Evolutionary conservation across 225 moss, liverwort and hornwort genomes (phyloP).

Genomic region (Physcomitrium patens): DNA sequence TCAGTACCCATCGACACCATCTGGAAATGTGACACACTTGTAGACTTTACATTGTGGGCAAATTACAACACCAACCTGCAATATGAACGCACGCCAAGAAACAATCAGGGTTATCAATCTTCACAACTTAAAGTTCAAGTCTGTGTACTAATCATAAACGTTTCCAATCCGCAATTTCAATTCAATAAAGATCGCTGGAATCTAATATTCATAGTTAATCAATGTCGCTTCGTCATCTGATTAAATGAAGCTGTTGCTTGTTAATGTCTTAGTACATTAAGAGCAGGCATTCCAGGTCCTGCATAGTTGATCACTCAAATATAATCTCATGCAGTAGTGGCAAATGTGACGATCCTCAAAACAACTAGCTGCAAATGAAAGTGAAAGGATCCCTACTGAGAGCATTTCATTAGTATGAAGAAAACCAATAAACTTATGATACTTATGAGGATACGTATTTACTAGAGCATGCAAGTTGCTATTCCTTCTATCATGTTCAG

Average conservation of each 20-base stretch:
- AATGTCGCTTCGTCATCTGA: neutral
- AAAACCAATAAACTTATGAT: neutral
- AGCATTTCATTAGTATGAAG: neutral
- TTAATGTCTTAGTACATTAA: neutral
- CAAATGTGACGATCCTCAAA: neutral
- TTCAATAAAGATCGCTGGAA: neutral
- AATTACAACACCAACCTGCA: conserved; percentile 60
- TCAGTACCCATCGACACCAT: conserved; percentile 47
- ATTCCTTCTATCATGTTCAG: conserved; percentile 14
- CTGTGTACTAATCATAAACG: conserved; percentile 4
- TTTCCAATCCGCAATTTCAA: conserved; percentile 6
- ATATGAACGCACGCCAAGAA: conserved; percentile 11
- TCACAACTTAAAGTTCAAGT: conserved; percentile 10
- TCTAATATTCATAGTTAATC: neutral
- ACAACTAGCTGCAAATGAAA: conserved; percentile 8
- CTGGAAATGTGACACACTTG: conserved; percentile 56
- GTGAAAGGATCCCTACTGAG: conserved; percentile 15
- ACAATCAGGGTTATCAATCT: conserved; percentile 1
- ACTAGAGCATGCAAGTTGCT: neutral
- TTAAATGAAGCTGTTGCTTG: conserved; percentile 13
- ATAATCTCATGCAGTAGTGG: conserved; percentile 9
- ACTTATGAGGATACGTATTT: neutral
- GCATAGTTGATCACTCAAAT: neutral
- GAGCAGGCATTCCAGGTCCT: conserved; percentile 15
- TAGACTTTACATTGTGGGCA: conserved; percentile 64